Evolutionary conservation across 192 early-diverging fungal species (phyloP).

Genomic region (Backusella tarrabulga): DNA sequence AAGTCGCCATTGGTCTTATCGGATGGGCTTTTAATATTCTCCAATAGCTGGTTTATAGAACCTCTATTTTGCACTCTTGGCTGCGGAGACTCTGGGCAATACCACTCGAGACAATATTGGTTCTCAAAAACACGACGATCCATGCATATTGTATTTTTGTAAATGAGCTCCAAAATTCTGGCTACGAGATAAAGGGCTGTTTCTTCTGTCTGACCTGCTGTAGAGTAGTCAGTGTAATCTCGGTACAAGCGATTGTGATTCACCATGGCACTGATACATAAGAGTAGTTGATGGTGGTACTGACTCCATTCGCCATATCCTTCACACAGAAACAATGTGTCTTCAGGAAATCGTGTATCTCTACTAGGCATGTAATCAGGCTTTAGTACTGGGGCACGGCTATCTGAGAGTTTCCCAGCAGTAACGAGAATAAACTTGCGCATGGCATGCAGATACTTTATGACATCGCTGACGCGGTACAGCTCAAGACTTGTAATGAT

Average conservation of each 20-base stretch:
- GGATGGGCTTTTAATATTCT: not conserved
- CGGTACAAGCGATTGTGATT: not conserved
- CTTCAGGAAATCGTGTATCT: not conserved
- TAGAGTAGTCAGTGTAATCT: not conserved
- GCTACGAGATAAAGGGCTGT: not conserved
- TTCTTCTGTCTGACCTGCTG: not conserved
- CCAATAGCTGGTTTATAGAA: not conserved
- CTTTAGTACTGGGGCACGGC: not conserved
- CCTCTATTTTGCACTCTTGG: not conserved
- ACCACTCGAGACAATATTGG: not conserved
- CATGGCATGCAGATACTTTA: not conserved
- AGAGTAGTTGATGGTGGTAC: not conserved
- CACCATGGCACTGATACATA: not conserved
- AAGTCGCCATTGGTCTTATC: not conserved
- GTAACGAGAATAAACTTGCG: not conserved
- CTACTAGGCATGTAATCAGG: not conserved
- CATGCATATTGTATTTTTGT: not conserved
- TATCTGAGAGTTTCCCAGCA: not conserved
- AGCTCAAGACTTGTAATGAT: not conserved
- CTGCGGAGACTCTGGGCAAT: not conserved
- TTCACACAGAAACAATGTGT: not conserved
- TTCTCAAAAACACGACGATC: not conserved
- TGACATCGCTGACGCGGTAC: not conserved
- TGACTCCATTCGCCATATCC: not conserved
- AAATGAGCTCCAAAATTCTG: not conserved